Conservation (phyloP, 2,329 filamentous ascomycete genomes). For the Zarea fungicola region DNA sequence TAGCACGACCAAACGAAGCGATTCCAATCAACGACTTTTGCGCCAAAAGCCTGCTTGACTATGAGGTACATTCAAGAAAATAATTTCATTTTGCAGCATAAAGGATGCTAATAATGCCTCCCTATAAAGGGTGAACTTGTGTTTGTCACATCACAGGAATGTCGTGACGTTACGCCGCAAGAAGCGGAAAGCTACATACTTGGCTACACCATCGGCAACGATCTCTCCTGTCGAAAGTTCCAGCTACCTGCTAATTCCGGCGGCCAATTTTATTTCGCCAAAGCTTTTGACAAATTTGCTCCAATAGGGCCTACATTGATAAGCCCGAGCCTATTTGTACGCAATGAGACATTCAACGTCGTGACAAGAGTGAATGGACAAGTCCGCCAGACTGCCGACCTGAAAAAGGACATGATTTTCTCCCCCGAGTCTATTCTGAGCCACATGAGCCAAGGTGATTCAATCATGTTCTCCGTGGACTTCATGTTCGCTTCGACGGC, state of each 20-base stretch:
- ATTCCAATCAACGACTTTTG: neutral
- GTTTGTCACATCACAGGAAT: slow-evolving; percentile 41
- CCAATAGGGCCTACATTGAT: slow-evolving; percentile 41
- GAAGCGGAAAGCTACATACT: slow-evolving; percentile 47
- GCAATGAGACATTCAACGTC: slow-evolving; percentile 18
- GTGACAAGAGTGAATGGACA: slow-evolving; percentile 39
- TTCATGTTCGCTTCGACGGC: neutral
- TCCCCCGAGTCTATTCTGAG: slow-evolving; percentile 34
- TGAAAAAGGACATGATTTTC: slow-evolving; percentile 43
- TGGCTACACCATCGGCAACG: slow-evolving; percentile 53
- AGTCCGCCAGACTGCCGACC: slow-evolving; percentile 35
- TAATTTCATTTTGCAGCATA: neutral
- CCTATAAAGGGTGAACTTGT: slow-evolving; percentile 45
- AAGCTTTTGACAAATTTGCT: slow-evolving; percentile 45
- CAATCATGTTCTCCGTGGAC: slow-evolving; percentile 28
- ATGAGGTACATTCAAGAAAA: slow-evolving; percentile 26
- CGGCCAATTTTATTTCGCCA: slow-evolving; percentile 45
- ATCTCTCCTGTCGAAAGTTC: slow-evolving; percentile 42
- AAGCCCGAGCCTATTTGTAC: neutral
- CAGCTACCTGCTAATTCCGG: slow-evolving; percentile 37
- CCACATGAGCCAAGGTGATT: slow-evolving; percentile 28
- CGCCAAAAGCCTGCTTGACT: slow-evolving; percentile 34
- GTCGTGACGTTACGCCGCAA: slow-evolving; percentile 40
- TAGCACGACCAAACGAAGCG: slow-evolving; percentile 15
- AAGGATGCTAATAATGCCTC: too few relatives aligned